Evolutionary conservation across 176 grass and related monocot species (phyloP), one percentile per base, ranked within the genome.

Genomic region (Eremochloa ophiuroides): DNA sequence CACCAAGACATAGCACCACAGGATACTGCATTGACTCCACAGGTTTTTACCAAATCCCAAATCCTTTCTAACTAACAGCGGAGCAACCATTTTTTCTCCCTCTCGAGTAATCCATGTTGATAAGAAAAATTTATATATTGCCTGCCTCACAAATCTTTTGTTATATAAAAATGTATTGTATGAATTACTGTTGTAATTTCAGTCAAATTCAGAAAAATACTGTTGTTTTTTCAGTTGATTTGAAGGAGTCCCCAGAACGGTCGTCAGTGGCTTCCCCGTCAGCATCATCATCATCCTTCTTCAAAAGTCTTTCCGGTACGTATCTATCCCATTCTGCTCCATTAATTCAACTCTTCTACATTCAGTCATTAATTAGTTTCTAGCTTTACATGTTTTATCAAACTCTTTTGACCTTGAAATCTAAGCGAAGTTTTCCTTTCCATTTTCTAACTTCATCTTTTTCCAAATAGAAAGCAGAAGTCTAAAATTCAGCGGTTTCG

Each of bases 261-360:
- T 89, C 71, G 35, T 4, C 31, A 15, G 20, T 42, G 64, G 77
- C 43, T 71, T 85, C 71, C 27, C 64, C 77, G 0, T 76, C 77
- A 37, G 31, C 77, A 30, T 81, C 87, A 72, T 81, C 87, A 20
- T 76, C 87, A 50, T 70, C 82, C 65, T 89, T 85, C 71, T 89
- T 89, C 82, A 92, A 71, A 83, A 85, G 64, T 56, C 56, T 89
- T 64, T 85, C 87, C 0, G 77, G 82, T 85, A 81, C 13, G 58
- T 26, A 41, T 10, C 8, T 23, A 65, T 38, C 60, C 62, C 38
- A 16, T 35, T 11, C 48, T 16, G 17, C 66, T 69, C 25, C 61
- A 59, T 6, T 41, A 20, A 31, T 1, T 64, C 63, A 9, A 51
- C 11, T 31, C 3, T 15, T 41, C 27, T 50, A 46, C 62, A 20